Conservation (phyloP, 78 protist genomes). For the Cavenderia fasciculata region DNA sequence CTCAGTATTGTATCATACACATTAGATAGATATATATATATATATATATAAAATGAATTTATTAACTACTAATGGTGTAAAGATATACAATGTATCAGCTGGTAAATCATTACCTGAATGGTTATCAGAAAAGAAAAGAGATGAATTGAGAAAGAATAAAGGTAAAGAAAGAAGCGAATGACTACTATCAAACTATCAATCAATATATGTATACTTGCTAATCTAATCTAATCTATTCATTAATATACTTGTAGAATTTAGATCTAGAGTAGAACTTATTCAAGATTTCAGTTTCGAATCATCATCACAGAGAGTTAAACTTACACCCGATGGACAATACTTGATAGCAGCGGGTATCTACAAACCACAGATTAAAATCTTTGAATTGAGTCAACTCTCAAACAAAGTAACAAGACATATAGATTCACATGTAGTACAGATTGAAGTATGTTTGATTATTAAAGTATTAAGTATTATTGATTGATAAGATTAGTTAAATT, state of each 20-base stretch:
- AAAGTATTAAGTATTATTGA: background rate
- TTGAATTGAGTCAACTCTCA: constrained; percentile 90
- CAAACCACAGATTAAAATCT: constrained; percentile 94
- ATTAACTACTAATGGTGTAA: constrained; percentile 80
- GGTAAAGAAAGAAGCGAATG: background rate
- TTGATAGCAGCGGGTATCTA: constrained; percentile 92
- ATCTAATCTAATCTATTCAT: background rate
- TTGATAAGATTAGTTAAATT: background rate
- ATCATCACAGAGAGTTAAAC: constrained; percentile 60
- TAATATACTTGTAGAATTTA: constrained; percentile 19
- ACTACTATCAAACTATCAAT: background rate
- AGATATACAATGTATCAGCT: constrained; percentile 86
- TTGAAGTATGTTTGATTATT: constrained; percentile 59
- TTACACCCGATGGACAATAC: constrained; percentile 87
- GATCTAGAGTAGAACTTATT: constrained; percentile 90
- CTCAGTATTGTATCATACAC: too few species aligned
- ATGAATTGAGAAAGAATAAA: constrained; percentile 45
- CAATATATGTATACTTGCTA: background rate
- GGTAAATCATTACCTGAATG: constrained; percentile 91
- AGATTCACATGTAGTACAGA: constrained; percentile 82
- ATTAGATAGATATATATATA: background rate
- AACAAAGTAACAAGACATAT: constrained; percentile 91
- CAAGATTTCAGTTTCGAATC: constrained; percentile 97
- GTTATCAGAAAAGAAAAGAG: constrained; percentile 77
- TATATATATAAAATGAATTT: constrained; percentile 70